Evolutionary conservation across 257 asterid species (phyloP).

Genomic region (Sherardia arvensis): DNA sequence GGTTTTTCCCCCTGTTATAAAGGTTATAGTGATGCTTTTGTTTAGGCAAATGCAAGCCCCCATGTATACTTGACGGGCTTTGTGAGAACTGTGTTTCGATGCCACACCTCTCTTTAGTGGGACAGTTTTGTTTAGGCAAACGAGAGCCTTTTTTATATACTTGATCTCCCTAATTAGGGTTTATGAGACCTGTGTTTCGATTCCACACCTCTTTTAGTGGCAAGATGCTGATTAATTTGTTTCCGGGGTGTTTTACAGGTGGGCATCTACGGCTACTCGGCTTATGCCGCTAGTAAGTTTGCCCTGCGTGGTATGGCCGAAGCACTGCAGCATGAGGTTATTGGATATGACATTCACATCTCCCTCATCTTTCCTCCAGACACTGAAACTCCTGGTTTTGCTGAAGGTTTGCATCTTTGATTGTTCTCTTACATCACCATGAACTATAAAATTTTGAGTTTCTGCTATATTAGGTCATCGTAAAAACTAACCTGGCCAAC

Average conservation of each 20-base stretch:
- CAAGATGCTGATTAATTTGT: conserved; percentile 1
- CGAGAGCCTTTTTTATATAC: neutral
- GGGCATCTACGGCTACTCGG: conserved; percentile 92
- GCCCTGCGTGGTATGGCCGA: conserved; percentile 97
- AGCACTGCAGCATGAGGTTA: conserved; percentile 83
- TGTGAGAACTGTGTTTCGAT: too few species aligned
- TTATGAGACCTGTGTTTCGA: neutral
- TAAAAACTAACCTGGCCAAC: neutral
- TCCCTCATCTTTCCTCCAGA: conserved; percentile 93
- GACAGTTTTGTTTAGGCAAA: neutral
- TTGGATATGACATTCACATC: conserved; percentile 74
- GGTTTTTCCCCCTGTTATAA: neutral
- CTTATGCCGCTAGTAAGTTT: conserved; percentile 91
- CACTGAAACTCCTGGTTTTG: conserved; percentile 93
- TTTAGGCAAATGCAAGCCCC: neutral
- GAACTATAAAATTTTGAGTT: too few species aligned
- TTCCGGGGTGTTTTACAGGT: conserved; percentile 40
- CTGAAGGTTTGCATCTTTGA: conserved; percentile 44
- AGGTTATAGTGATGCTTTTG: too few species aligned
- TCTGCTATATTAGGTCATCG: neutral
- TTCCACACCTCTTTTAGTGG: neutral
- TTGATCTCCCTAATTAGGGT: neutral
- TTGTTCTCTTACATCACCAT: too few species aligned
- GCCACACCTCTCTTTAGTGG: too few species aligned
- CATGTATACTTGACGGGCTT: too few species aligned